These are phyloP conservation scores for Rhodosporidiobolus odoratus DNA, from an alignment of 768 basidiomycete species.

Conservation along the genomic window DNA sequence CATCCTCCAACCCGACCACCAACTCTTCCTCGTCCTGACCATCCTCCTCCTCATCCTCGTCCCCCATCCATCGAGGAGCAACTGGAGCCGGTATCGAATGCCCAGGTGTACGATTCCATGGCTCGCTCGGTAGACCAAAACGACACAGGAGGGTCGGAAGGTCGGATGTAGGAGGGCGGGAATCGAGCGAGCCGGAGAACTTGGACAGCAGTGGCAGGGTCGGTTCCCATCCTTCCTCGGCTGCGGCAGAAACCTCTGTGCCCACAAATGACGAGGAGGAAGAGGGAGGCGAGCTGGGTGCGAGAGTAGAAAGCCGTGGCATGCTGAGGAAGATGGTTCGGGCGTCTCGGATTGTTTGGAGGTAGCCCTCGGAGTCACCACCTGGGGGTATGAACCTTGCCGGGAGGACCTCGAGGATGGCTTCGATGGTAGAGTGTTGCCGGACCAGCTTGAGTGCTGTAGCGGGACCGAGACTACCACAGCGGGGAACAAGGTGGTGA, in stretches of 20 bases:
- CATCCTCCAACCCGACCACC: too few relatives aligned
- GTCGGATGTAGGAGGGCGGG: neutral
- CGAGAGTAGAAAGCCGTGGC: constrained; percentile 1
- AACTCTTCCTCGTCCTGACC: too few relatives aligned
- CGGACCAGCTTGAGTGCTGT: neutral
- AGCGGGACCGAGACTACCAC: constrained; percentile 7
- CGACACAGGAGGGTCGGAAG: constrained; percentile 1
- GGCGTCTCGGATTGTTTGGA: constrained; percentile 16
- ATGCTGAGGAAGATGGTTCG: constrained; percentile 17
- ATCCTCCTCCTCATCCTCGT: too few relatives aligned
- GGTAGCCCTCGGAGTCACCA: neutral
- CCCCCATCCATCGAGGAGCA: too few relatives aligned
- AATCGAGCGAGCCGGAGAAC: neutral
- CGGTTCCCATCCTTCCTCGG: neutral
- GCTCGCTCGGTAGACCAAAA: too few relatives aligned
- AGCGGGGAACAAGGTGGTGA: too few relatives aligned
- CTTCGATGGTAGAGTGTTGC: constrained; percentile 6
- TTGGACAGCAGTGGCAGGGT: neutral
- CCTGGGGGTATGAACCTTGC: neutral
- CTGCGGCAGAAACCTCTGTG: neutral
- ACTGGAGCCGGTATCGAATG: too few relatives aligned
- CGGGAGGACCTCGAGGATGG: neutral
- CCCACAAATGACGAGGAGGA: neutral
- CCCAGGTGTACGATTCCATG: too few relatives aligned
- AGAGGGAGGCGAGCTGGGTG: neutral